Percentiles rank a stretch among this genome's conserved stretches.
Conservation (phyloP, 495 filamentous ascomycete genomes). For the Alectoria sarmentosa region DNA sequence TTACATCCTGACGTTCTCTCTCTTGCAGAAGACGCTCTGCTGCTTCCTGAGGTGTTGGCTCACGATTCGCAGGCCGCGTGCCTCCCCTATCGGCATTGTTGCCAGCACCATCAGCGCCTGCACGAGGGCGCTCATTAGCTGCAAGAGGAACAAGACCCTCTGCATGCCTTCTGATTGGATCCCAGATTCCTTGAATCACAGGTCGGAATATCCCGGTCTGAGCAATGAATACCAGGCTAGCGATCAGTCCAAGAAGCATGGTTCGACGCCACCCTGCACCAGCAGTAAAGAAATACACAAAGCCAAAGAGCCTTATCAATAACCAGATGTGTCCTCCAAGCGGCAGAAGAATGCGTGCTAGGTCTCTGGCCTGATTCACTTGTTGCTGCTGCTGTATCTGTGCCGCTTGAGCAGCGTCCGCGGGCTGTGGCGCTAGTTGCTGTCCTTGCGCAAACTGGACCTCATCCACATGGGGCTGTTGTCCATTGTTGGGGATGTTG, state of each 20-base stretch:
- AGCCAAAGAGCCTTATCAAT: slow-evolving; percentile 64
- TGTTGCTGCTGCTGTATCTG: slow-evolving; percentile 22
- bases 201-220: slow-evolving; percentile 58
- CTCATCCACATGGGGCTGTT: slow-evolving; percentile 6
- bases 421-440: slow-evolving; percentile 13
- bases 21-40: slow-evolving; percentile 50
- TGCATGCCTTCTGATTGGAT: slow-evolving; percentile 61
- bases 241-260: slow-evolving; percentile 53
- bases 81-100: slow-evolving; percentile 8
- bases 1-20: slow-evolving; percentile 39
- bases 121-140: slow-evolving; percentile 27
- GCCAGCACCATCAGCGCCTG: slow-evolving; percentile 21
- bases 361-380: slow-evolving; percentile 25
- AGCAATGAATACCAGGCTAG: slow-evolving; percentile 53
- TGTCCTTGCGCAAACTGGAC: slow-evolving; percentile 12
- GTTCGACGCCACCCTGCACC: slow-evolving; percentile 66
- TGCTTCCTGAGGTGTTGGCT: slow-evolving; percentile 45
- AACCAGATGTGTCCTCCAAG: slow-evolving; percentile 58
- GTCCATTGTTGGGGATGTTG: slow-evolving; percentile 15
- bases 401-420: slow-evolving; percentile 9
- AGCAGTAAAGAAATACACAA: slow-evolving; percentile 73
- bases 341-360: slow-evolving; percentile 28
- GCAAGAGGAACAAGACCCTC: slow-evolving; percentile 61
- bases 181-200: slow-evolving; percentile 48
- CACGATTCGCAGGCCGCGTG: slow-evolving; percentile 20